These are phyloP conservation scores for Dalbergia oliveri DNA, from an alignment of 306 rosid genomes.

Conservation along the genomic window DNA sequence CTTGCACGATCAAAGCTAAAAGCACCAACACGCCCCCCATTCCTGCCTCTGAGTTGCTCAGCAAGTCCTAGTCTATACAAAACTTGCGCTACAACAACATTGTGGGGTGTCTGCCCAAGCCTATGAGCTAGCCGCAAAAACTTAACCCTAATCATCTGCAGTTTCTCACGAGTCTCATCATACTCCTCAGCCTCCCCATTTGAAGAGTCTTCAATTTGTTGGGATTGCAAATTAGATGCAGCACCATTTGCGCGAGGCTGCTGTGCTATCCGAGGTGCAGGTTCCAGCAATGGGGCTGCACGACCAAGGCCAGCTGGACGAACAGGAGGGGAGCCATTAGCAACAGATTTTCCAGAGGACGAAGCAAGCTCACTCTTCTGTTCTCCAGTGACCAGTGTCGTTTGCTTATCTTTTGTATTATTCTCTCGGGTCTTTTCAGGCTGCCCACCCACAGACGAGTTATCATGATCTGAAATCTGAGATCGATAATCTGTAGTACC, in stretches of 20 bases:
- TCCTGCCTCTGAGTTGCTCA: slow-evolving; percentile 95
- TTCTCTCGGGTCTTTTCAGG: slow-evolving; percentile 56
- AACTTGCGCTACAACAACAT: slow-evolving; percentile 99
- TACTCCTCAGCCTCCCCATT: slow-evolving; percentile 86
- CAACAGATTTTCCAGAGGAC: slow-evolving; percentile 62
- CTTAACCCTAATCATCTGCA: slow-evolving; percentile 96
- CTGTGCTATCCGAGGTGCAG: slow-evolving; percentile 72
- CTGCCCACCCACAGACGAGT: slow-evolving; percentile 49
- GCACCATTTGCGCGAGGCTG: slow-evolving; percentile 84
- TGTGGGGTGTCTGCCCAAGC: slow-evolving; percentile 98
- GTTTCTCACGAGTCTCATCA: slow-evolving; percentile 96
- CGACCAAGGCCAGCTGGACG: slow-evolving; percentile 95
- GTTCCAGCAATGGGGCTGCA: slow-evolving; percentile 86
- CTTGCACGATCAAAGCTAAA: slow-evolving; percentile 99
- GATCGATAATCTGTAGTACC: slow-evolving; percentile 39
- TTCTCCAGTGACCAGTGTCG: slow-evolving; percentile 46
- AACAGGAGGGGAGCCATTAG: slow-evolving; percentile 58
- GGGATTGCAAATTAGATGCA: slow-evolving; percentile 65
- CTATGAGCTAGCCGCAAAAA: slow-evolving; percentile 94
- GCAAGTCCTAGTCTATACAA: slow-evolving; percentile 94
- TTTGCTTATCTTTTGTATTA: slow-evolving; percentile 49
- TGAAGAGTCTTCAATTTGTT: slow-evolving; percentile 74
- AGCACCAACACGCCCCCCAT: slow-evolving; percentile 97
- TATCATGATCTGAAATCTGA: slow-evolving; percentile 47
- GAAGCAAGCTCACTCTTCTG: slow-evolving; percentile 48